A percentile compares a stretch with the other conserved stretches of the same genome.
Evolutionary conservation across 1,284 basidiomycete species (phyloP).

Genomic region (Taiwanofungus camphoratus): DNA sequence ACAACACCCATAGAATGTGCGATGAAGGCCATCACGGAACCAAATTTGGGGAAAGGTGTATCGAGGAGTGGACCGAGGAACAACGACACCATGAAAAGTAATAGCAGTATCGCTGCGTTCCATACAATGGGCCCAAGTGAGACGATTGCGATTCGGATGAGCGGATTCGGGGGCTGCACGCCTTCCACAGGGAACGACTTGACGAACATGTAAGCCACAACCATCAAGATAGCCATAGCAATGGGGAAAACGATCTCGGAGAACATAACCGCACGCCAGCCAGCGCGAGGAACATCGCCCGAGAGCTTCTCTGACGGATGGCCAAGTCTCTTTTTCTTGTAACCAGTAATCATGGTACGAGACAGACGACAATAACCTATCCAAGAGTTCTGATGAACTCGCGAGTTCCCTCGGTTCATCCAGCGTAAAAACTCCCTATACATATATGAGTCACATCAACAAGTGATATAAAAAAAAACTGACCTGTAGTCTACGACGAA

Average conservation of each 20-base stretch:
- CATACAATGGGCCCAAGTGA: conserved; percentile 93
- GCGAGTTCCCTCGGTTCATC: conserved; percentile 96
- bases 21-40: conserved; percentile 84
- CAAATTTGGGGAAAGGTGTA: conserved; percentile 79
- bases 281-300: conserved; percentile 85
- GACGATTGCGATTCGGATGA: conserved; percentile 91
- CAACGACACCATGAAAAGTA: conserved; percentile 85
- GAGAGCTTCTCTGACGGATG: conserved; percentile 94
- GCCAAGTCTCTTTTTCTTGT: conserved; percentile 94
- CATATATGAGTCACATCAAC: conserved; percentile 11
- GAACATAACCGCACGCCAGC: conserved; percentile 84
- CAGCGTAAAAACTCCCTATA: conserved; percentile 87
- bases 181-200: conserved; percentile 79
- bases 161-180: conserved; percentile 59
- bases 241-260: conserved; percentile 86
- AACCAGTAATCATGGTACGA: conserved; percentile 93
- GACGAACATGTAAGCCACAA: conserved; percentile 87
- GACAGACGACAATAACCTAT: conserved; percentile 95
- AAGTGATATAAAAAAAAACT: conserved; percentile 16
- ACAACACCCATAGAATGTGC: conserved; percentile 78
- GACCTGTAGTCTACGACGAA: conserved; percentile 94
- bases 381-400: conserved; percentile 96
- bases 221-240: conserved; percentile 78
- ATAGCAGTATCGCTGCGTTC: conserved; percentile 86
- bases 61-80: conserved; percentile 92